Base-by-base conservation (phyloP, 2,329 filamentous ascomycete species). In the Aspergillus udagawae region DNA sequence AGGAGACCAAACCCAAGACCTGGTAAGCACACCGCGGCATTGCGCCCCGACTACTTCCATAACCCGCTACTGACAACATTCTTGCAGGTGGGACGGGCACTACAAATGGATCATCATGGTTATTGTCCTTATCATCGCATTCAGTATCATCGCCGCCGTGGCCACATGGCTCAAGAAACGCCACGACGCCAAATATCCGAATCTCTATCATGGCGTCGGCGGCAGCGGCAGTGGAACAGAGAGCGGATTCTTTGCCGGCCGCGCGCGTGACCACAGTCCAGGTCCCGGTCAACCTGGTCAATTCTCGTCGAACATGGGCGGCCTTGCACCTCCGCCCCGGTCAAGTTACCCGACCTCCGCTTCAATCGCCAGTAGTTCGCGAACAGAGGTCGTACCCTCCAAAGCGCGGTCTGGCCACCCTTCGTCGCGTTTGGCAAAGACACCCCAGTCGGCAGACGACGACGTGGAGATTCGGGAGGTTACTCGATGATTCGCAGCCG, bases 41-140 rank as follows among this genome's bases (percentile, higher is more conserved):
- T 17, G 32, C 14, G 32, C 32, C 32, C 14, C 14, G 14, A 38
- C 14, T 38, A 7, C 32, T 17, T 38, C 32, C 14, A 17, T 17
- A 38, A 17, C 5, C 32, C 32, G 32, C 14, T 38, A 7, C 42
- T 45, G 21, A 45, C 42, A 23, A 54, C 41, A 25, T 41, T 10
- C 35, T 17, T 28, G 21, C 21, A 73, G 67, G 62, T 65, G 63
- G 65, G 59, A 82, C 7, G 81, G 78, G 28, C 90, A 93, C 73
- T 91, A 84, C 79, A 82, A 86, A 77, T 96, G 90, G 90, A 84
- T 95, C 49, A 81, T 93, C 60, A 91, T 94, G 82, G 80, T 94
- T 53, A 86, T 91, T 62, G 78, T 93, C 60, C 80, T 95, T 28
- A 81, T 87, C 47, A 78, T 93, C 58, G 87, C 80, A 53, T 89